Evolutionary conservation across 768 basidiomycete genomes (phyloP), one percentile per base, ranked within the genome.

Genomic region (Brasilioporus rufonigricans): DNA sequence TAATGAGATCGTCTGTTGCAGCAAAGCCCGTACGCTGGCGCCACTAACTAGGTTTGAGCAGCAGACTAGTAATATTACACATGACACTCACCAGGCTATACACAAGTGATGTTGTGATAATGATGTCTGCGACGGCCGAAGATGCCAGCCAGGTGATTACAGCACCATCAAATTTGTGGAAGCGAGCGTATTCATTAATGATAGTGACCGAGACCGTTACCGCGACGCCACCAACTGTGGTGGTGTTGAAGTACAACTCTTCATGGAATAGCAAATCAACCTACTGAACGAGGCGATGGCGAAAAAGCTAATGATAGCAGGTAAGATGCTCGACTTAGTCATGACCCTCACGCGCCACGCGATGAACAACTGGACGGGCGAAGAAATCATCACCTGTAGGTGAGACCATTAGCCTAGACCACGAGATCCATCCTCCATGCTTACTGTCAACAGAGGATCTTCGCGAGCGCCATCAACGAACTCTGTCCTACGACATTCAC

Each of bases 401-500:
- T 75, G 67, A 24, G 19, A 21, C 2, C 33, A n/a, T 41, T 19
- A 50, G 32, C 21, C 13, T 4, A 10, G n/a, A 53, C 16, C 1
- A 32, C n/a, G 21, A 8, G 1, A 16, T 12, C 4, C 7, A 21
- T 19, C 8, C 6, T 40, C 2, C 5, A 24, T 5, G 52, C 70
- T 59, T 32, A 78, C 78, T 18, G 79, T 81, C 61, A 77, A 65
- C 0, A 74, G 71, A 8, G 80, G 80, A 61, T 78, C 80, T 79
- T 53, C 14, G 19, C 10, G 53, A 7, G 18, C 36, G 2, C 7
- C 1, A 46, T 55, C 32, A 63, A 29, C n/a, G 18, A 18, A 18
- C 5, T 10, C 0, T 36, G 12, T 41, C 11, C 1, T 19, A 43
- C 3, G 5, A 18, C 18, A 33, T 26, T 11, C 8, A n/a, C 21